Evolutionary conservation across 306 rosid species (phyloP).

Genomic region (Gleditsia sinensis): DNA sequence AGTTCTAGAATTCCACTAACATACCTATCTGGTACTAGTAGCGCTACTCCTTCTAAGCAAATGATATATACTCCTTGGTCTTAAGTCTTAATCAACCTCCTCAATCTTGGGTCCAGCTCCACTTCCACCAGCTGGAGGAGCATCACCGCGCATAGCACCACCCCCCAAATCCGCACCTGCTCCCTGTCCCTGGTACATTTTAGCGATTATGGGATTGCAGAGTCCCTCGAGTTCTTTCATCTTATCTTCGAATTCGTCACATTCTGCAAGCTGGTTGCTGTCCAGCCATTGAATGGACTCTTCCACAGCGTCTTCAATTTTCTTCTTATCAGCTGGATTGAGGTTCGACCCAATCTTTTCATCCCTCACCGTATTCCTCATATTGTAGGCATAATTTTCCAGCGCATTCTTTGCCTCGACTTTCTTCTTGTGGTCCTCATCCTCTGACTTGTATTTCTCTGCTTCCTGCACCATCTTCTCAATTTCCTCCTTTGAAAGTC

Average conservation of each 20-base stretch:
- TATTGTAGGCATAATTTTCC: neutral
- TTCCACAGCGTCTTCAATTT: neutral
- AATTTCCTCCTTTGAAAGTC: conserved; percentile 3
- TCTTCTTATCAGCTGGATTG: neutral
- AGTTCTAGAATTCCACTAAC: neutral
- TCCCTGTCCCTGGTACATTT: neutral
- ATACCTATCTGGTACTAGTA: neutral
- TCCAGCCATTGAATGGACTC: neutral
- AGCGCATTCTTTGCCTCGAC: conserved; percentile 7
- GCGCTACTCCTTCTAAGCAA: neutral
- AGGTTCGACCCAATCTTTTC: neutral
- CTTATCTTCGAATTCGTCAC: neutral
- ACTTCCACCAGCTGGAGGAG: conserved; percentile 23
- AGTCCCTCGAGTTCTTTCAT: neutral
- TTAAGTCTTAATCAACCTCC: conserved; percentile 33
- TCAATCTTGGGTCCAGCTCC: conserved; percentile 43
- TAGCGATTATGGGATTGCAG: neutral
- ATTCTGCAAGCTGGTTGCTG: neutral
- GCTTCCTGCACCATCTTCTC: conserved; percentile 49
- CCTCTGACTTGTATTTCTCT: conserved; percentile 43
- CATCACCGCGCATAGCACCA: conserved; percentile 15
- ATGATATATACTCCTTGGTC: too few species aligned
- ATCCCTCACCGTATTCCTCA: conserved; percentile 12
- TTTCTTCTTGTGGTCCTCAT: conserved; percentile 32
- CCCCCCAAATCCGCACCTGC: neutral